phyloP scores from a whole-genome alignment of 1,139 yeast genomes.

The Ashbya aceris region DNA sequence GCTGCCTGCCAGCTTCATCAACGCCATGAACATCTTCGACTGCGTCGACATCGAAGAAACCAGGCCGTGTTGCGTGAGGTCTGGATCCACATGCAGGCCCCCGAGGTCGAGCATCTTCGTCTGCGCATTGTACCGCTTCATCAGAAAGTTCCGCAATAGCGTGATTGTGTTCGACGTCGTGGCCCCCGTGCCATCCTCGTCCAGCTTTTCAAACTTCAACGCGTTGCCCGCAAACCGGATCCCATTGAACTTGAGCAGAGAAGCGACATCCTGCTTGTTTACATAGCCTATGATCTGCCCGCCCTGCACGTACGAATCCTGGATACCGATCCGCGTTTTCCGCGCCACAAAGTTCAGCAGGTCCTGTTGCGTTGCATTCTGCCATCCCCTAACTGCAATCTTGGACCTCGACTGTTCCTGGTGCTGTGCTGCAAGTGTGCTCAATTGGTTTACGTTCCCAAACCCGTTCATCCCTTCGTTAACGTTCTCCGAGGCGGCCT shows the following conservation, averaged over 20 bases:
- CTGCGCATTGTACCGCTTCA: constrained; percentile 56
- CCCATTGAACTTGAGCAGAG: constrained; percentile 57
- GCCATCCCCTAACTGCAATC: constrained; percentile 58
- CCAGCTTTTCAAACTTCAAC: constrained; percentile 43
- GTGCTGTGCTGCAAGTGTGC: constrained; percentile 23
- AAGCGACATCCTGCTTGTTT: constrained; percentile 47
- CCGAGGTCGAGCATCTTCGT: constrained; percentile 62
- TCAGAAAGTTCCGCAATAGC: constrained; percentile 51
- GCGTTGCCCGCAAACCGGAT: constrained; percentile 72
- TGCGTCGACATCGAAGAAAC: constrained; percentile 49
- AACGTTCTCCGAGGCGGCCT: not conserved
- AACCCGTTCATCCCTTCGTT: constrained; percentile 23
- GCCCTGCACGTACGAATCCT: constrained; percentile 39
- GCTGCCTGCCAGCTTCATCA: constrained; percentile 69
- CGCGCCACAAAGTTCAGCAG: constrained; percentile 60
- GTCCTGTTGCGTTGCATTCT: constrained; percentile 64
- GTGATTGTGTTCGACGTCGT: constrained; percentile 45
- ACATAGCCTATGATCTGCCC: constrained; percentile 50
- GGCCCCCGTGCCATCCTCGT: constrained; percentile 18
- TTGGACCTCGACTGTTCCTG: constrained; percentile 20
- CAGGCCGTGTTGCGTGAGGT: constrained; percentile 52
- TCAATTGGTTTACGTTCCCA: constrained; percentile 24
- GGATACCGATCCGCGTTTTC: constrained; percentile 50
- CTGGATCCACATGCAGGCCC: constrained; percentile 58
- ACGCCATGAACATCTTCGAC: constrained; percentile 82